A percentile compares a stretch with the other conserved stretches of the same genome.
Evolutionary conservation across 169 alveolate species (phyloP).

Genomic region (Babesia bigemina): DNA sequence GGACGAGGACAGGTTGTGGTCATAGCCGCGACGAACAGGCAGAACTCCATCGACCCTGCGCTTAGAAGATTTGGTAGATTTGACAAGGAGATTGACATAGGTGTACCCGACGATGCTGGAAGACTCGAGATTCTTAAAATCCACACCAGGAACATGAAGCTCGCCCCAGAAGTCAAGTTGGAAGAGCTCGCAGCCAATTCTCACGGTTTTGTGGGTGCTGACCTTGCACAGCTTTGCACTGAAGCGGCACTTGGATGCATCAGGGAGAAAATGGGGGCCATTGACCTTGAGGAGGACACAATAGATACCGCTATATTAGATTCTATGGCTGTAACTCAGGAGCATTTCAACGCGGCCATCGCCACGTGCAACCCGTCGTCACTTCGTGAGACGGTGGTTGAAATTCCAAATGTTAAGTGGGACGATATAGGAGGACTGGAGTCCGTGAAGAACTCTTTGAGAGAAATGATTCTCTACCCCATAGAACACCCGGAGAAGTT

Average conservation of each 20-base stretch:
- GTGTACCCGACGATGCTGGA: constrained; percentile 99
- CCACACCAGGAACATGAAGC: constrained; percentile 99
- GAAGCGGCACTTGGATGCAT: constrained; percentile 98
- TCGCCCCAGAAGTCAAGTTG: constrained; percentile 96
- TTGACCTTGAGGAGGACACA: constrained; percentile 98
- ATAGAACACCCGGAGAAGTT: constrained; percentile 98
- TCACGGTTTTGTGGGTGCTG: constrained; percentile 99
- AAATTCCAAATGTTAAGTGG: constrained; percentile 99
- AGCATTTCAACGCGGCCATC: constrained; percentile 96
- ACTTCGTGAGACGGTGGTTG: constrained; percentile 97
- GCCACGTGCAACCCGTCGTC: constrained; percentile 97
- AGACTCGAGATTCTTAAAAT: constrained; percentile 97
- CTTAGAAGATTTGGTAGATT: constrained; percentile 98
- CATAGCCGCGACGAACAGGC: constrained; percentile 98
- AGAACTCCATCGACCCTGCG: constrained; percentile 98
- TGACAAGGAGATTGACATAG: constrained; percentile 98
- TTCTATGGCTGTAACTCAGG: constrained; percentile 98
- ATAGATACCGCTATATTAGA: constrained; percentile 98
- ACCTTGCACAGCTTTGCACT: constrained; percentile 95
- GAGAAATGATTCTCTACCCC: constrained; percentile 97
- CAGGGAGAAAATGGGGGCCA: constrained; percentile 99
- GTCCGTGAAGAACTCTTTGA: constrained; percentile 92
- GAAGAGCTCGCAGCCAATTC: constrained; percentile 98
- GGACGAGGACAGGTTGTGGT: constrained; percentile 99
- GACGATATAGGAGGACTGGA: constrained; percentile 99